These are phyloP conservation scores for Emergomyces orientalis DNA, from an alignment of 2,329 filamentous ascomycete species.

Conservation along the genomic window DNA sequence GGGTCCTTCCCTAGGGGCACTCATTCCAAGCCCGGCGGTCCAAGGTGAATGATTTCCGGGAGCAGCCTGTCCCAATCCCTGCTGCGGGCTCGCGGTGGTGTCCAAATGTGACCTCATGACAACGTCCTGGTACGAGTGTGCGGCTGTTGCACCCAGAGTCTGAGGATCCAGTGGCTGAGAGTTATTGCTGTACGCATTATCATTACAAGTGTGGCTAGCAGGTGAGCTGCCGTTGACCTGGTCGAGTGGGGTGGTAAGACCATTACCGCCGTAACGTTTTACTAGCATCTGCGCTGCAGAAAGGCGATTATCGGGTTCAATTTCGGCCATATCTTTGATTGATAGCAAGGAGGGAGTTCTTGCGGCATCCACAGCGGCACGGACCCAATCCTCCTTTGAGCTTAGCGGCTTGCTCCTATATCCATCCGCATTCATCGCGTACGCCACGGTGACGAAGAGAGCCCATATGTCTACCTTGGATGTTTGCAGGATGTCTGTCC, in stretches of 20 bases:
- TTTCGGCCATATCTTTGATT: not conserved
- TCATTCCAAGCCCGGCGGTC: not conserved
- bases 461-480: conserved; percentile 19
- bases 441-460: conserved; percentile 14
- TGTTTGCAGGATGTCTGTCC: conserved; percentile 10
- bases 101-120: too few relatives aligned
- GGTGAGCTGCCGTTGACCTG: not conserved
- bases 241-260: not conserved
- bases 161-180: too few relatives aligned
- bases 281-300: not conserved
- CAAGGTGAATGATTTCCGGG: not conserved
- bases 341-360: not conserved
- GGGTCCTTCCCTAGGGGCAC: not conserved
- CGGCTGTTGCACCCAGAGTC: too few relatives aligned
- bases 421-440: not conserved
- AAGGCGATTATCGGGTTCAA: not conserved
- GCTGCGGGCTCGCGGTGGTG: not conserved
- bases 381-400: not conserved
- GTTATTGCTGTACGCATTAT: too few relatives aligned
- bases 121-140: too few relatives aligned
- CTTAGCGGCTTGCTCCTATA: not conserved
- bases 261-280: not conserved
- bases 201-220: too few relatives aligned
- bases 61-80: not conserved
- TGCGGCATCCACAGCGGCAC: not conserved